These are phyloP conservation scores for Tubosaeta sp. DNA, from an alignment of 768 basidiomycete species.

Conservation along the genomic window DNA sequence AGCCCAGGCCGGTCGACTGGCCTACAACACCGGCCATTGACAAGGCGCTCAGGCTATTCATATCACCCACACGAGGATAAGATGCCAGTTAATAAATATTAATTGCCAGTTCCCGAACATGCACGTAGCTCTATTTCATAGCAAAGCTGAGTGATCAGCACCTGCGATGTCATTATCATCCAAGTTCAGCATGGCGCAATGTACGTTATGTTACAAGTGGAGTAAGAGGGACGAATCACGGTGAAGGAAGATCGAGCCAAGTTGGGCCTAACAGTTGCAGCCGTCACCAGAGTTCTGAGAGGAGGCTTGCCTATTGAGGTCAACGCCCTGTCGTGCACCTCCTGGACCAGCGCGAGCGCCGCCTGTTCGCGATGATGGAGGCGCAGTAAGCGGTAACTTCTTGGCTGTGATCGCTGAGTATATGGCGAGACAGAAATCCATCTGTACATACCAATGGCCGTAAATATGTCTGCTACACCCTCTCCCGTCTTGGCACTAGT, in stretches of 20 bases:
- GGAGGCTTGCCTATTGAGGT: constrained; percentile 67
- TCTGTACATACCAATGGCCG: constrained; percentile 66
- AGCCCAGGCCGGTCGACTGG: too few species aligned
- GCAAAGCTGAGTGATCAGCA: constrained; percentile 2
- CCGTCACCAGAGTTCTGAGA: constrained; percentile 50
- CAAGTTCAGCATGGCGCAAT: constrained; percentile 26
- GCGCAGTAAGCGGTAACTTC: constrained; percentile 81
- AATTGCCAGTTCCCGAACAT: neutral
- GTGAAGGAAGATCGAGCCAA: constrained; percentile 1
- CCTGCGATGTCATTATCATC: constrained; percentile 18
- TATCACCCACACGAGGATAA: neutral
- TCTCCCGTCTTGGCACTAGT: constrained; percentile 88
- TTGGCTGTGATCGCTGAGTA: constrained; percentile 50
- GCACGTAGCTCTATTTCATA: constrained; percentile 5
- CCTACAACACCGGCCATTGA: too few species aligned
- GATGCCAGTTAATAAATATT: neutral
- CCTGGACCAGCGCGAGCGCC: constrained; percentile 49
- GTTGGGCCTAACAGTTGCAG: constrained; percentile 64
- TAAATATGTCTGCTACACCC: constrained; percentile 83
- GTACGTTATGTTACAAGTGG: constrained; percentile 30
- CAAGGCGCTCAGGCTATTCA: neutral
- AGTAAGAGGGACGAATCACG: constrained; percentile 13
- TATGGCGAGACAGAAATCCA: neutral
- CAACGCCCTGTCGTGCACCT: constrained; percentile 59
- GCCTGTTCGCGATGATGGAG: constrained; percentile 57